Evolutionary conservation across 2,329 filamentous ascomycete species (phyloP).

Genomic region (Colletotrichum caudatum): DNA sequence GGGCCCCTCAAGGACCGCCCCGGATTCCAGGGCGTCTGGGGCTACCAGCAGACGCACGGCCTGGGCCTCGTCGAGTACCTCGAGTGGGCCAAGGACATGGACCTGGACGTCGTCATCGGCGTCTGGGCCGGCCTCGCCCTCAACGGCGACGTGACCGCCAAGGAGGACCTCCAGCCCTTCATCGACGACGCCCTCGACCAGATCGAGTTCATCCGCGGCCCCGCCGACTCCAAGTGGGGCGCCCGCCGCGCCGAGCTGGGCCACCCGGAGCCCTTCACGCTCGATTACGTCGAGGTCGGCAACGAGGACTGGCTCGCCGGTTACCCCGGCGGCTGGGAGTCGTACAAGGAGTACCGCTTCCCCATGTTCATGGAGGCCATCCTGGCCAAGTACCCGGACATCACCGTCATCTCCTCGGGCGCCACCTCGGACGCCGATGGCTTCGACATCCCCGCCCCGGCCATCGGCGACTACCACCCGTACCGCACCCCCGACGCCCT

Average conservation of each 20-base stretch:
- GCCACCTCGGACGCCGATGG: conserved; percentile 60
- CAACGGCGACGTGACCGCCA: conserved; percentile 63
- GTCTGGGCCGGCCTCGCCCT: conserved; percentile 70
- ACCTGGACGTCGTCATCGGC: conserved; percentile 67
- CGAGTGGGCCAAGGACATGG: conserved; percentile 70
- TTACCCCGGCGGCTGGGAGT: conserved; percentile 59
- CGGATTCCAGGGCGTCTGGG: conserved; percentile 69
- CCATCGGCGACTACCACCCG: conserved; percentile 63
- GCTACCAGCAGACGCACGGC: conserved; percentile 71
- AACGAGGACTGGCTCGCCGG: conserved; percentile 75
- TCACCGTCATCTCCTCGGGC: conserved; percentile 66
- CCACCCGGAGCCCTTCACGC: conserved; percentile 69
- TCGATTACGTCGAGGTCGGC: conserved; percentile 74
- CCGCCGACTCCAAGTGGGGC: conserved; percentile 66
- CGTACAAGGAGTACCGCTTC: conserved; percentile 68
- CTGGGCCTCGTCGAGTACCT: conserved; percentile 73
- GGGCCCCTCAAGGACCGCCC: conserved; percentile 66
- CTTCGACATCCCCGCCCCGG: conserved; percentile 55
- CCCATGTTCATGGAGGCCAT: conserved; percentile 71
- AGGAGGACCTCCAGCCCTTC: conserved; percentile 65
- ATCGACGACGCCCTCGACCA: conserved; percentile 72
- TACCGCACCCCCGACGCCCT: conserved; percentile 65
- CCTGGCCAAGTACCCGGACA: conserved; percentile 65
- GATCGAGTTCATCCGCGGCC: conserved; percentile 72
- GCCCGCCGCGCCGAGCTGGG: conserved; percentile 69